These are phyloP conservation scores for Hymenoscyphus linearis DNA, from an alignment of 2,329 filamentous ascomycete species.

Conservation along the genomic window DNA sequence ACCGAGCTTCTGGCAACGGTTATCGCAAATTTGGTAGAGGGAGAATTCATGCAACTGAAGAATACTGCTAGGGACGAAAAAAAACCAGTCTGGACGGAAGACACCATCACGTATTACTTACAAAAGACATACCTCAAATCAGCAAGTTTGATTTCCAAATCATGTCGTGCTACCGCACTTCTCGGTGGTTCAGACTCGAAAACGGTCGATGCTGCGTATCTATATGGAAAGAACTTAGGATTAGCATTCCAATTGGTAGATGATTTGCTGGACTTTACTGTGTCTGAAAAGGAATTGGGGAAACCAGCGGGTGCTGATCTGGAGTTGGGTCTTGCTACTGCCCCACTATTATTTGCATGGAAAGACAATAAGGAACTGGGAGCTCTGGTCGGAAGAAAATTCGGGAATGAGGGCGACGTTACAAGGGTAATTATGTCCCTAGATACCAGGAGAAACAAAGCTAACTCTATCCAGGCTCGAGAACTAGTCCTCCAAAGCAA, in stretches of 20 bases:
- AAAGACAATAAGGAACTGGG: conserved; percentile 81
- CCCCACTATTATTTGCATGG: conserved; percentile 93
- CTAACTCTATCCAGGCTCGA: conserved; percentile 58
- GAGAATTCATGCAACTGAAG: conserved; percentile 99
- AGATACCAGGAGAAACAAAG: not conserved
- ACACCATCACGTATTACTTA: conserved; percentile 86
- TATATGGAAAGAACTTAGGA: conserved; percentile 88
- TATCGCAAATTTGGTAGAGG: conserved; percentile 95
- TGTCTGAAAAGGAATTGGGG: conserved; percentile 76
- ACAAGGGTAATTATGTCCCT: conserved; percentile 57
- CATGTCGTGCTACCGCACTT: conserved; percentile 82
- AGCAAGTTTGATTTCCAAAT: conserved; percentile 92
- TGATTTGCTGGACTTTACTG: conserved; percentile 95
- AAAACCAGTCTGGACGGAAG: conserved; percentile 79
- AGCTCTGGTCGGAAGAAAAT: conserved; percentile 85
- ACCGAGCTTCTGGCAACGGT: conserved; percentile 92
- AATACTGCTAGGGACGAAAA: conserved; percentile 88
- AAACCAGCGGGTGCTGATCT: conserved; percentile 94
- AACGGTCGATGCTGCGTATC: conserved; percentile 86
- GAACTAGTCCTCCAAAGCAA: conserved; percentile 77
- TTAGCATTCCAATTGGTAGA: conserved; percentile 96
- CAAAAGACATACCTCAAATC: conserved; percentile 99
- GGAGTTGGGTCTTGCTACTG: conserved; percentile 88
- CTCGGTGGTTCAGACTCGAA: conserved; percentile 70
- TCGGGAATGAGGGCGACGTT: conserved; percentile 77